A percentile compares a stretch with the other conserved stretches of the same genome.
phyloP scores from a whole-genome alignment of 2,329 filamentous ascomycete genomes.

The Dichotomopilus funicola region DNA sequence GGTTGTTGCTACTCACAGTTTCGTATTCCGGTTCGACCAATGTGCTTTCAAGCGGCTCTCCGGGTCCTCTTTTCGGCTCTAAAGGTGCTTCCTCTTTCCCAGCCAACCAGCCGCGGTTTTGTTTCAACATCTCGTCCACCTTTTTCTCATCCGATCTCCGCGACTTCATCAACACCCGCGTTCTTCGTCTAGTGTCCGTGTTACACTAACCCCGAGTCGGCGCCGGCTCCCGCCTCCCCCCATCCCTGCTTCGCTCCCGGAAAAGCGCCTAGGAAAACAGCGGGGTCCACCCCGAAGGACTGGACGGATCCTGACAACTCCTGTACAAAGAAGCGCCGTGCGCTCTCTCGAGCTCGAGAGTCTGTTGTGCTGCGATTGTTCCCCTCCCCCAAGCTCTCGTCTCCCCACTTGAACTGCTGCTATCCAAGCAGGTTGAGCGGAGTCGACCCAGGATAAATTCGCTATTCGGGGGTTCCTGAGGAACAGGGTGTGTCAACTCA shows the following conservation, averaged over 20 bases:
- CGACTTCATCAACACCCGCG: constrained; percentile 4
- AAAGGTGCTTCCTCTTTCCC: no score
- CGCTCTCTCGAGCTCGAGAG: constrained; percentile 1
- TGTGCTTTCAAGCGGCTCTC: not conserved
- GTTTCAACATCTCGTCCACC: not conserved
- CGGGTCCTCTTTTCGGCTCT: no score
- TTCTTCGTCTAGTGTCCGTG: constrained; percentile 5
- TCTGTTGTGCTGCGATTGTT: not conserved
- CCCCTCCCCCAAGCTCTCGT: not conserved
- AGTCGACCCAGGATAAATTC: constrained; percentile 7
- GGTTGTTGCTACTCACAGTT: not conserved
- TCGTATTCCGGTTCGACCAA: not conserved
- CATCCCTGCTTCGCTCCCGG: not conserved
- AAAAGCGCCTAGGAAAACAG: constrained; percentile 4
- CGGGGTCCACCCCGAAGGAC: constrained; percentile 1
- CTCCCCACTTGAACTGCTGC: constrained; percentile 3
- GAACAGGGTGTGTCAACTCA: constrained; percentile 7
- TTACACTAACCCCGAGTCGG: constrained; percentile 11
- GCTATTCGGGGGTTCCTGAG: not conserved
- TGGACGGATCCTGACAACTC: constrained; percentile 5
- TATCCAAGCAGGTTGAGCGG: constrained; percentile 10
- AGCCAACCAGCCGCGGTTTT: no score
- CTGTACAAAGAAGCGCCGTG: constrained; percentile 2
- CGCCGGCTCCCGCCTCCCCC: constrained; percentile 1
- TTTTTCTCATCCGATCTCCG: not conserved